These are phyloP conservation scores for Penicillium occitanis DNA, from an alignment of 2,329 filamentous ascomycete genomes.

Conservation along the genomic window DNA sequence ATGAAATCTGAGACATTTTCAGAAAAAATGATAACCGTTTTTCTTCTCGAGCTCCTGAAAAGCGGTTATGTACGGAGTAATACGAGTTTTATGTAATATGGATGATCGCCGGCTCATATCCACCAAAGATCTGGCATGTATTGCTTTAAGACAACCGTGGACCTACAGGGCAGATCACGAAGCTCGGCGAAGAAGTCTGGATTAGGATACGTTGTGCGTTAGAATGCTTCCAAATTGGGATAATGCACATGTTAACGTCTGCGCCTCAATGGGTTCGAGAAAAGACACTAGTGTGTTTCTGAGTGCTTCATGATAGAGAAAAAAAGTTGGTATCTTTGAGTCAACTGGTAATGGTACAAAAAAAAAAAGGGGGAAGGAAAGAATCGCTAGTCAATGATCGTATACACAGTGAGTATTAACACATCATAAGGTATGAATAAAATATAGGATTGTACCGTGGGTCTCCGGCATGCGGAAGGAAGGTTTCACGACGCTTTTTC, in stretches of 20 bases:
- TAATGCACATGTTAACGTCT: neutral
- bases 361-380: neutral
- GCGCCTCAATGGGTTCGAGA: neutral
- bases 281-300: neutral
- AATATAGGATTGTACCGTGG: neutral
- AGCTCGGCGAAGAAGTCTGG: neutral
- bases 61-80: neutral
- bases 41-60: neutral
- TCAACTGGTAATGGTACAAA: neutral
- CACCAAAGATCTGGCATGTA: neutral
- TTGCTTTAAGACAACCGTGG: neutral
- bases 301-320: neutral
- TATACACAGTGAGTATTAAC: constrained; percentile 1
- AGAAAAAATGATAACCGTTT: neutral
- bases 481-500: neutral
- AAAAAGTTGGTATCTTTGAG: neutral
- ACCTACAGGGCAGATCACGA: neutral
- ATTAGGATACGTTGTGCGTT: neutral
- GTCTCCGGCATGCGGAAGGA: neutral
- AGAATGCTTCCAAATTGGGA: neutral
- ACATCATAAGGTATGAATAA: neutral
- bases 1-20: neutral
- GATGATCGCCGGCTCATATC: neutral
- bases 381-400: constrained; percentile 8
- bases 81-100: neutral